phyloP scores from a whole-genome alignment of 306 rosid genomes.

The Abrus precatorius region DNA sequence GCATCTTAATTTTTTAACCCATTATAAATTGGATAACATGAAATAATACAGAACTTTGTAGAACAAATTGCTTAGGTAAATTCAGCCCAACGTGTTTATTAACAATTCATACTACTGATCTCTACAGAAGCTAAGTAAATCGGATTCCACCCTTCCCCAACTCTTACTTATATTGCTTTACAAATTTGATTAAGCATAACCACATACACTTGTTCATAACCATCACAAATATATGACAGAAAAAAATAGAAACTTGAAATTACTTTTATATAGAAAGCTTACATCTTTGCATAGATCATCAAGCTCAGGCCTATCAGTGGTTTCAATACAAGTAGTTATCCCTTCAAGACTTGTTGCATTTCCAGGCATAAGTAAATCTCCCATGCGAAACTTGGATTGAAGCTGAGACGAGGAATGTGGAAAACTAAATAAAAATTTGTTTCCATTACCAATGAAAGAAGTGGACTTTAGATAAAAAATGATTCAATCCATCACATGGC shows the following conservation, averaged over 20 bases:
- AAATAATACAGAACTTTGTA: neutral
- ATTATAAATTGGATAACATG: neutral
- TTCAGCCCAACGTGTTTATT: neutral
- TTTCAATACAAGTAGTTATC: conserved; percentile 46
- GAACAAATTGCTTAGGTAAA: neutral
- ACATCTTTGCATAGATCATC: conserved; percentile 52
- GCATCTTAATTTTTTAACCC: neutral
- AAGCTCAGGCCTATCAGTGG: conserved; percentile 35
- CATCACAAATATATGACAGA: conserved; percentile 14
- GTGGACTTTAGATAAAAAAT: conserved; percentile 45
- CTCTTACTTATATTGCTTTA: too few species aligned
- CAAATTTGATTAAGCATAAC: neutral
- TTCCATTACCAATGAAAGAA: conserved; percentile 47
- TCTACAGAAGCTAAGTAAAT: too few species aligned
- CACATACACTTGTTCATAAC: conserved; percentile 6
- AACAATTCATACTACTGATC: neutral
- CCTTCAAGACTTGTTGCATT: conserved; percentile 52
- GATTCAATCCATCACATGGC: conserved; percentile 46
- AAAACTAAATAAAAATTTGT: conserved; percentile 45
- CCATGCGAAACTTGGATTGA: conserved; percentile 45
- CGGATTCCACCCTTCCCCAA: too few species aligned
- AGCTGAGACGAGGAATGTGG: conserved; percentile 50
- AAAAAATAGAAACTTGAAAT: conserved; percentile 9
- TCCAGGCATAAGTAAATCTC: conserved; percentile 51
- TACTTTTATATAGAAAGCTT: conserved; percentile 47